A percentile compares a stretch with the other conserved stretches of the same genome.
phyloP scores from a whole-genome alignment of 495 filamentous ascomycete genomes.

The Podospora sp. region DNA sequence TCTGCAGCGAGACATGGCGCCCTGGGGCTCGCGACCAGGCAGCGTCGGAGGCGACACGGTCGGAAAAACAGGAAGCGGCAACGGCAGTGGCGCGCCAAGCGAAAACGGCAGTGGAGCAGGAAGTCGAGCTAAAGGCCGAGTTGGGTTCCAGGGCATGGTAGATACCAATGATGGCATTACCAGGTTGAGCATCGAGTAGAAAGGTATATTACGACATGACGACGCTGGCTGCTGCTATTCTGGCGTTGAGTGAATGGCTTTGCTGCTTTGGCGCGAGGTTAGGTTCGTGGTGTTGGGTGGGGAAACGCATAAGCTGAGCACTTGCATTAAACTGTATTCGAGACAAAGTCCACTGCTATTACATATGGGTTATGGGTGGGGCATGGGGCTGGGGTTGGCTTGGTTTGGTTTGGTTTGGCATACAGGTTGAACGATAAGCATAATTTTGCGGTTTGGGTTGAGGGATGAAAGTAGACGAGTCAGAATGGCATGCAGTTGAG shows the following conservation, averaged over 20 bases:
- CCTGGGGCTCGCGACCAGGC: conserved; percentile 71
- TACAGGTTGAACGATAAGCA: background rate
- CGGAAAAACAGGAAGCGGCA: conserved; percentile 28
- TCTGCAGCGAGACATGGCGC: conserved; percentile 65
- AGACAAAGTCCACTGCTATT: background rate
- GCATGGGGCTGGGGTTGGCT: background rate
- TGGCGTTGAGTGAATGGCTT: background rate
- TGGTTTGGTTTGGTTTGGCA: background rate
- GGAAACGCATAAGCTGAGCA: background rate
- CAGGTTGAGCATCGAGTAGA: conserved; percentile 74
- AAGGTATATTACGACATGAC: too few species aligned
- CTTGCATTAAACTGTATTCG: background rate
- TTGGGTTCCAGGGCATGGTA: conserved; percentile 93
- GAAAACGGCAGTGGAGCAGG: conserved; percentile 42
- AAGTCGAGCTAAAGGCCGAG: conserved; percentile 43
- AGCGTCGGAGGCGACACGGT: conserved; percentile 56
- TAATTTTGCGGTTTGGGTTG: background rate
- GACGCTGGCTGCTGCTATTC: too few species aligned
- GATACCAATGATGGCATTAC: conserved; percentile 95
- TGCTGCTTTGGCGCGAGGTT: background rate
- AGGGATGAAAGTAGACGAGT: too few species aligned
- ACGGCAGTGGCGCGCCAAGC: conserved; percentile 38
- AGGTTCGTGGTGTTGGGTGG: background rate
- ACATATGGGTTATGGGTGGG: background rate
- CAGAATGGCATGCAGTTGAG: too few species aligned